Evolutionary conservation across 192 early-diverging fungal genomes (phyloP), one percentile per base, ranked within the genome.

Genomic region (Coemansia sp.): DNA sequence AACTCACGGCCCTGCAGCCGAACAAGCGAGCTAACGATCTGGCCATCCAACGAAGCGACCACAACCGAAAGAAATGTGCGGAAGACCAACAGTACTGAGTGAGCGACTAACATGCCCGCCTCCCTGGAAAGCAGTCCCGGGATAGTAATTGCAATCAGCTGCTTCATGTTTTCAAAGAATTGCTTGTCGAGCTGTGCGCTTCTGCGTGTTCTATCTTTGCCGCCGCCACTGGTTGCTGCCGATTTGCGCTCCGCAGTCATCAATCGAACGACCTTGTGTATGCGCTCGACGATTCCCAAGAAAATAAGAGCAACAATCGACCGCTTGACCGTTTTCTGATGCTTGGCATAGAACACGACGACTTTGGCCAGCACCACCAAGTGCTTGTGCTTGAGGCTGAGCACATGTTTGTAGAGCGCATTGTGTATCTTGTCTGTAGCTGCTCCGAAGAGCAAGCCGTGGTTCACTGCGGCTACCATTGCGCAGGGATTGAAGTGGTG

Each of bases 21-120:
- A 59, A 83, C 91, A 62, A 93, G 85, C 1, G 92, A 85, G 57
- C 90, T 91, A 65, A 93, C 92, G 31, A 93, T 89, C 55, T 83
- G 72, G 21, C 91, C 90, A 59, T 71, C 69, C 28, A 78, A 78
- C n/a, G 73, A 64, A 3, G 96, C 95, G 43, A 99, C 92, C 46
- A 92, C 95, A 1, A 99, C 88, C 18, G 93, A 95, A 33, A 99
- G 74, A 40, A 94, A 84, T 2, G 96, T 96, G 38, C 96, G 84
- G 56, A 93, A 90, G 18, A 99, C 65, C 16, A 97, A 83, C 77
- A 98, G 93, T 9, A 86, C 85, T 46, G 92, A 92, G 75, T 95
- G 95, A 31, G 92, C 74, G 28, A 89, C 77, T 24, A 98, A 76
- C 74, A 98, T 83, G 82, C 86, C 88, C 69, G 95, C 92, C 71